Evolutionary conservation across 1,139 yeast species (phyloP).

Genomic region (Kurtzmaniella quercitrusa): DNA sequence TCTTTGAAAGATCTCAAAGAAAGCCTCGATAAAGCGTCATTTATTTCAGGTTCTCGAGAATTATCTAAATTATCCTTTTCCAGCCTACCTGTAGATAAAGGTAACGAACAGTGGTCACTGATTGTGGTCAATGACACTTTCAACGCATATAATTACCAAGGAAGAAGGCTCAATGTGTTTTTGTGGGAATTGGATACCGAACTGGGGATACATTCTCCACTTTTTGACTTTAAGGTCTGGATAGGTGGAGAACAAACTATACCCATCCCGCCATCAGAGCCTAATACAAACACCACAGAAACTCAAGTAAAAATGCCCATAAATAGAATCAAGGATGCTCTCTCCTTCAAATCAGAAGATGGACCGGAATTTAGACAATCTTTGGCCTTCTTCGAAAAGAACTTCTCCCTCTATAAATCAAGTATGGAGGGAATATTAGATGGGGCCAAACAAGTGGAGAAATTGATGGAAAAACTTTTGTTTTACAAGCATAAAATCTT

Average conservation of each 20-base stretch:
- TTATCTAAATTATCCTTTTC: slow-evolving; percentile 24
- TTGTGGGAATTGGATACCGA: slow-evolving; percentile 25
- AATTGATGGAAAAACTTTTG: slow-evolving; percentile 16
- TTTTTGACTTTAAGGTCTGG: slow-evolving; percentile 31
- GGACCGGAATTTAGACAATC: slow-evolving; percentile 72
- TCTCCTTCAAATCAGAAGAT: slow-evolving; percentile 49
- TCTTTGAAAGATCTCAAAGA: slow-evolving; percentile 11
- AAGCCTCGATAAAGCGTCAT: slow-evolving; percentile 5
- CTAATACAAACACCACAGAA: slow-evolving; percentile 2
- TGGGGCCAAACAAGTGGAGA: slow-evolving; percentile 31
- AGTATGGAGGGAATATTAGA: slow-evolving; percentile 32
- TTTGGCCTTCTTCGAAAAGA: slow-evolving; percentile 50
- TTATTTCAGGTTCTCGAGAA: background rate
- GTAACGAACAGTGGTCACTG: slow-evolving; percentile 17
- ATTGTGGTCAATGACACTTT: slow-evolving; percentile 31
- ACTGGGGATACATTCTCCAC: slow-evolving; percentile 12
- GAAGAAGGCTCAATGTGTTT: slow-evolving; percentile 23
- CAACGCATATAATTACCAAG: slow-evolving; percentile 14
- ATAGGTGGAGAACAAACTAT: slow-evolving; percentile 14
- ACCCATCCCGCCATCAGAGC: background rate
- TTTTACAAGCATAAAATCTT: slow-evolving; percentile 19
- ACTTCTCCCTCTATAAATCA: slow-evolving; percentile 45
- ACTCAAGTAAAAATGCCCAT: slow-evolving; percentile 2
- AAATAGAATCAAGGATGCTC: slow-evolving; percentile 22
- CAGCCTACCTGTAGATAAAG: slow-evolving; percentile 24